Evolutionary conservation across 2,329 filamentous ascomycete species (phyloP).

Genomic region (Trichoderma sp.): DNA sequence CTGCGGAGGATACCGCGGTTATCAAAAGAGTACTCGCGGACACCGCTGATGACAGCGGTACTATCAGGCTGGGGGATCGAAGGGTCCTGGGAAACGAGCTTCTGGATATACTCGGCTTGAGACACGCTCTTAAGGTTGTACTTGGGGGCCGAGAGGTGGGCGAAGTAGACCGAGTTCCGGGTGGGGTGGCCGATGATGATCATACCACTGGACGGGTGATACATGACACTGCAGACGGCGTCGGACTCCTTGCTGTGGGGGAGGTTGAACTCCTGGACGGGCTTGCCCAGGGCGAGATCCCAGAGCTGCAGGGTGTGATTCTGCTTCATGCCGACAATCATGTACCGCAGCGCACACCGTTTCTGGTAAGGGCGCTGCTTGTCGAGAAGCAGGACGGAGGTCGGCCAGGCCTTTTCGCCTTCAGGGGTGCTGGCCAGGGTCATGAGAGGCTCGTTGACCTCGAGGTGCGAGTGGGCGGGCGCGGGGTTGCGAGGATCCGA

Average conservation of each 20-base stretch:
- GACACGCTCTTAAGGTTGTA: constrained; percentile 82
- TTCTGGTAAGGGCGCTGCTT: constrained; percentile 93
- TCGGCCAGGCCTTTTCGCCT: constrained; percentile 93
- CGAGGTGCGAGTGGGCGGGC: constrained; percentile 61
- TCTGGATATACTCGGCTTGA: constrained; percentile 84
- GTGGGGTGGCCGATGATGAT: constrained; percentile 95
- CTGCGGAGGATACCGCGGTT: constrained; percentile 86
- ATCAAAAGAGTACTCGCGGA: constrained; percentile 91
- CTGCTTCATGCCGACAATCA: constrained; percentile 98
- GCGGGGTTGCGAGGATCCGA: constrained; percentile 53
- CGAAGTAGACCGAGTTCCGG: constrained; percentile 95
- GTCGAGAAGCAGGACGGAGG: constrained; percentile 92
- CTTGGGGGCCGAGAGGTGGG: constrained; percentile 90
- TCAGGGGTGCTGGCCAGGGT: constrained; percentile 85
- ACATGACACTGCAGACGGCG: constrained; percentile 95
- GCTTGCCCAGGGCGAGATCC: constrained; percentile 93
- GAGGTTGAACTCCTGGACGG: constrained; percentile 95
- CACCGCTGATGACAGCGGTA: constrained; percentile 95
- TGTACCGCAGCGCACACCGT: constrained; percentile 85
- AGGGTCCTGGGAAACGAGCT: constrained; percentile 70
- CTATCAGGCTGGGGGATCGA: constrained; percentile 83
- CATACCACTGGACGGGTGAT: constrained; percentile 89
- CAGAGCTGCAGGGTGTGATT: constrained; percentile 98
- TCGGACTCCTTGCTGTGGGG: constrained; percentile 96
- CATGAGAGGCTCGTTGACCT: constrained; percentile 83